A percentile compares a stretch with the other conserved stretches of the same genome.
These are phyloP conservation scores for Carex littledalei DNA, from an alignment of 176 grass and related monocot genomes.

Conservation along the genomic window DNA sequence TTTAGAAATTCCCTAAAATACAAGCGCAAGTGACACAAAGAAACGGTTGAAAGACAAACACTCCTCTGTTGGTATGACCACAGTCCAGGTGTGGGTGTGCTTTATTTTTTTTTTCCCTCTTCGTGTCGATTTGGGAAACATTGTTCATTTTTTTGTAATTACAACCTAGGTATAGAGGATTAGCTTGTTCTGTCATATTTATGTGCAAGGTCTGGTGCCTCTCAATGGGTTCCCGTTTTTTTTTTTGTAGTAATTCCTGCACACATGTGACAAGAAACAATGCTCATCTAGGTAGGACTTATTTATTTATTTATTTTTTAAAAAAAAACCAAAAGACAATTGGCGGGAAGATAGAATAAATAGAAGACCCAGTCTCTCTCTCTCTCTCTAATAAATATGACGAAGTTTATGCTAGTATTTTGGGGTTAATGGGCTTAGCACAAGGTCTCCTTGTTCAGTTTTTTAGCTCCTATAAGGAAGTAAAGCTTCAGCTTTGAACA, in stretches of 20 bases:
- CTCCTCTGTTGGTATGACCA: not conserved
- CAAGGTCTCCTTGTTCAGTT: not conserved
- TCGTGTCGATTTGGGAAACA: not conserved
- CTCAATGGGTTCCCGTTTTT: not conserved
- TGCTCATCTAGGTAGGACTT: not conserved
- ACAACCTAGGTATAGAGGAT: not conserved
- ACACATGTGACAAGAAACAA: not conserved
- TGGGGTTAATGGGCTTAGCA: not conserved
- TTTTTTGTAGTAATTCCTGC: not conserved
- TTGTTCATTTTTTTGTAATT: not conserved
- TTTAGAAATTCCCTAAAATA: not conserved
- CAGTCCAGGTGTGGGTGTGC: not conserved
- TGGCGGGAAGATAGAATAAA: not conserved
- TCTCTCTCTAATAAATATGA: not conserved
- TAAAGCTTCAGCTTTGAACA: slow-evolving; percentile 3
- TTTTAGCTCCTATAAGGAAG: not conserved
- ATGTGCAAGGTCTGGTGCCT: not conserved
- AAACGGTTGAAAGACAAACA: not conserved
- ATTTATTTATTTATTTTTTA: not conserved
- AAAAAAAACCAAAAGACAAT: not conserved
- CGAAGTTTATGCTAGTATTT: not conserved
- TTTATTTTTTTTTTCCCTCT: not conserved
- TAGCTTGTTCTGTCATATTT: not conserved
- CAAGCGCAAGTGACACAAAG: not conserved
- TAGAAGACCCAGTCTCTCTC: not conserved